A percentile compares a stretch with the other conserved stretches of the same genome.
These are phyloP conservation scores for Circinella umbellata DNA, from an alignment of 371 early-diverging fungal species.

Conservation along the genomic window DNA sequence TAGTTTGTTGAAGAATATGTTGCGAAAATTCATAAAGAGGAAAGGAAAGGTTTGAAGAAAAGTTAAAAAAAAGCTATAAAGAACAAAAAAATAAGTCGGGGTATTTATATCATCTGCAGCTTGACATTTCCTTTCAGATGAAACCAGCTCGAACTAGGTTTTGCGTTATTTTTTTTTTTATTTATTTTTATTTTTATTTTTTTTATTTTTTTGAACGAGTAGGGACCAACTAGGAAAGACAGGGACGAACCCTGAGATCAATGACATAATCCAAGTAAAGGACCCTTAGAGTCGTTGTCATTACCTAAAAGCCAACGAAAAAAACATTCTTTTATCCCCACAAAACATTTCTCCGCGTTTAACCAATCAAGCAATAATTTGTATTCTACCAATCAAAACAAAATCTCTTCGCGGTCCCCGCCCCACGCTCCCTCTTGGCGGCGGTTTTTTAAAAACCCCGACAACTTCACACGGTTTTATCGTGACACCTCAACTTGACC, in stretches of 20 bases:
- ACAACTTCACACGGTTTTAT: constrained; percentile 7
- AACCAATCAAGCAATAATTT: not conserved
- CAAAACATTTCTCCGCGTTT: constrained; percentile 3
- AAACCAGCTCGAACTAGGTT: not conserved
- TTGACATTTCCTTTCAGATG: not conserved
- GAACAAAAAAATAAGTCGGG: constrained; percentile 7
- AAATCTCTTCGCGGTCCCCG: not conserved
- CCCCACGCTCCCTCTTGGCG: not conserved
- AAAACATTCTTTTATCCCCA: not conserved
- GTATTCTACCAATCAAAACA: not conserved
- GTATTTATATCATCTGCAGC: constrained; percentile 10
- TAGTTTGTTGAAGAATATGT: not conserved
- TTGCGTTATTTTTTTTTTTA: not conserved
- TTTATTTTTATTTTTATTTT: not conserved
- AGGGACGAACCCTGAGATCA: constrained; percentile 6
- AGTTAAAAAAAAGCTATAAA: not conserved
- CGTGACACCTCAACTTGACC: constrained; percentile 6
- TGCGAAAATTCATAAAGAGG: not conserved
- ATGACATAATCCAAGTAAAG: not conserved
- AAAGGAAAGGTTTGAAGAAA: not conserved
- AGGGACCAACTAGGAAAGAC: not conserved
- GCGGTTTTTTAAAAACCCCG: not conserved
- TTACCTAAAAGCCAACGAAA: not conserved
- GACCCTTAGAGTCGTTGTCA: not conserved
- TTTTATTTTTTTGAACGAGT: constrained; percentile 1